Evolutionary conservation across 495 filamentous ascomycete species (phyloP).

Genomic region (Penicillium soppii): DNA sequence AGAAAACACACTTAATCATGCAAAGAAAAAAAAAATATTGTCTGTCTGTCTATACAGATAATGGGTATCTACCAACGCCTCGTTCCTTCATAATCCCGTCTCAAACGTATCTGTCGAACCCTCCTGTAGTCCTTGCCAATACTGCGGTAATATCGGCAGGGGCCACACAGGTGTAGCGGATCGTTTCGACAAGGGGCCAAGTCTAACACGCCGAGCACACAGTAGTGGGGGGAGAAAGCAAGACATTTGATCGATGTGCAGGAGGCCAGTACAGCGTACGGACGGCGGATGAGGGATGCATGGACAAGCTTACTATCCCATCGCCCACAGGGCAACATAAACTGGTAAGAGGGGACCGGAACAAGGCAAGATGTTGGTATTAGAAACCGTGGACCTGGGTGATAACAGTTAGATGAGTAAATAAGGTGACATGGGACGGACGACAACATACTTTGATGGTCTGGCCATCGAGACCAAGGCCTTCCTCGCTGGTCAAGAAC

Average conservation of each 20-base stretch:
- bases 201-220: conserved; percentile 36
- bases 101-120: conserved; percentile 31
- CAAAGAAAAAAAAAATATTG: conserved; percentile 31
- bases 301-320: conserved; percentile 36
- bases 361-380: conserved; percentile 41
- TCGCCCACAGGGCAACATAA: conserved; percentile 39
- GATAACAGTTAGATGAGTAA: conserved; percentile 4
- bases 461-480: conserved; percentile 87
- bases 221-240: conserved; percentile 27
- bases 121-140: conserved; percentile 25
- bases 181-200: conserved; percentile 37
- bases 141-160: conserved; percentile 17
- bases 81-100: conserved; percentile 48
- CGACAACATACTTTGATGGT: conserved; percentile 81
- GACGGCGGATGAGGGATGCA: conserved; percentile 27
- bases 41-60: conserved; percentile 41
- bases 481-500: conserved; percentile 92
- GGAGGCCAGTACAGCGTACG: conserved; percentile 19
- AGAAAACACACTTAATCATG: conserved; percentile 30
- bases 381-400: conserved; percentile 59
- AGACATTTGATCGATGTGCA: conserved; percentile 25
- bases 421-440: neutral
- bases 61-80: conserved; percentile 54
- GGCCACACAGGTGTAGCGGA: conserved; percentile 23
- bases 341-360: conserved; percentile 46